A percentile compares a stretch with the other conserved stretches of the same genome.
These are phyloP conservation scores for Borovskyia barvae DNA, from an alignment of 208 protist genomes.

Conservation along the genomic window DNA sequence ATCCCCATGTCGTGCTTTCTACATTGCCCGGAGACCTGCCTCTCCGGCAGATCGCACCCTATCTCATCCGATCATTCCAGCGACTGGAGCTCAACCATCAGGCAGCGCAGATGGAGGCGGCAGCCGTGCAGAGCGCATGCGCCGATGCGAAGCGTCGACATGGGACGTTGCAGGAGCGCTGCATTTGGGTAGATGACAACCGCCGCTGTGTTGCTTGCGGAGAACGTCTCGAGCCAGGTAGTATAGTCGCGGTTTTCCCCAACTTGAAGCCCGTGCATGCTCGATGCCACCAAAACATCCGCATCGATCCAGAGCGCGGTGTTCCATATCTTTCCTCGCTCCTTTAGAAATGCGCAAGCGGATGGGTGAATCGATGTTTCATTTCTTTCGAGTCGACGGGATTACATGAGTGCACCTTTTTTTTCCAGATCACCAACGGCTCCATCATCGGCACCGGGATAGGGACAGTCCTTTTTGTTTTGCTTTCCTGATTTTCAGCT, in stretches of 20 bases:
- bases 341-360: background rate
- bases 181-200: conserved; percentile 32
- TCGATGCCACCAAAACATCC: conserved; percentile 34
- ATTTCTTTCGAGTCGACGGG: too few species aligned
- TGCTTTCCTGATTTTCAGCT: too few species aligned
- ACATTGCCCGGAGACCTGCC: conserved; percentile 39
- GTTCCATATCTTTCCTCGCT: conserved; percentile 21
- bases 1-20: conserved; percentile 28
- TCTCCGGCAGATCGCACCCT: conserved; percentile 31
- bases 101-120: conserved; percentile 19
- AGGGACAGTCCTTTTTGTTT: too few species aligned
- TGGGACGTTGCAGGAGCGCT: conserved; percentile 34
- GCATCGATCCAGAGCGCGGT: conserved; percentile 54
- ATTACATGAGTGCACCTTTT: too few species aligned
- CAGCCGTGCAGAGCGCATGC: conserved; percentile 10
- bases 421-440: too few species aligned
- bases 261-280: conserved; percentile 61
- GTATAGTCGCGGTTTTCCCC: conserved; percentile 46
- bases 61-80: conserved; percentile 43
- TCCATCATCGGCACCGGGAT: too few species aligned
- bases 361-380: background rate
- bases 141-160: conserved; percentile 25
- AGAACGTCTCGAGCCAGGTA: conserved; percentile 19
- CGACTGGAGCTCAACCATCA: conserved; percentile 24
- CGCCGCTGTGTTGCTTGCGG: conserved; percentile 45